Percentiles rank a stretch among this genome's conserved stretches.
phyloP scores from a whole-genome alignment of 257 asterid species.

The Dorcoceras hygrometricum region DNA sequence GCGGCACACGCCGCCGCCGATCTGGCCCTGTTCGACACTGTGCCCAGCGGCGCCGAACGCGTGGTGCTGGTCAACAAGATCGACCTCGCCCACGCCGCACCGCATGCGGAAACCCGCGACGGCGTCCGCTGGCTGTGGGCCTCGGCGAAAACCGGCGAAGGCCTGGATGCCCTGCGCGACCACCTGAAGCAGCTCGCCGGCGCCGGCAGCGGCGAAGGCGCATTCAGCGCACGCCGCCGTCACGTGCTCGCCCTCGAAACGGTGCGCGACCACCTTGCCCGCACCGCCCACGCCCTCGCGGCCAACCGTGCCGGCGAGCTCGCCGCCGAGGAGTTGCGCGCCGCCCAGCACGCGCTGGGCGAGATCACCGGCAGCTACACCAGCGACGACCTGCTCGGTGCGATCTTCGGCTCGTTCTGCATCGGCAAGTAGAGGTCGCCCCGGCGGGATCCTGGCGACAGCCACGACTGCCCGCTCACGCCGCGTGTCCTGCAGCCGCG shows the following conservation, averaged over 20 bases:
- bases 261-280: not conserved
- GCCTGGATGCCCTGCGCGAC: not conserved
- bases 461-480: no score
- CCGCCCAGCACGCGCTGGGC: not conserved
- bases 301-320: not conserved
- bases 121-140: not conserved
- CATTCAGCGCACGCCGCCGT: not conserved
- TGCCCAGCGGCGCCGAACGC: not conserved
- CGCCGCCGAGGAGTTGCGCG: not conserved
- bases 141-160: not conserved
- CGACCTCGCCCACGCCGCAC: no score
- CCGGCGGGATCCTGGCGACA: no score
- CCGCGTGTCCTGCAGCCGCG: no score
- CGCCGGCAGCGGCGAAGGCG: not conserved
- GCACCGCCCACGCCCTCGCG: not conserved
- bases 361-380: slow-evolving; percentile 2
- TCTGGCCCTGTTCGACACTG: not conserved
- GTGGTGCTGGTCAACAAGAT: no score
- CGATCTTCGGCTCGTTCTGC: slow-evolving; percentile 3
- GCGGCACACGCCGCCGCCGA: not conserved
- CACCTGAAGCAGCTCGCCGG: not conserved
- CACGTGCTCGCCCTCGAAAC: not conserved
- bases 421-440: not conserved
- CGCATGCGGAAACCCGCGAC: no score
- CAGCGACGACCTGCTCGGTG: not conserved